Conservation (phyloP, 177 flowering plant genomes). For the Tripterygium wilfordii region DNA sequence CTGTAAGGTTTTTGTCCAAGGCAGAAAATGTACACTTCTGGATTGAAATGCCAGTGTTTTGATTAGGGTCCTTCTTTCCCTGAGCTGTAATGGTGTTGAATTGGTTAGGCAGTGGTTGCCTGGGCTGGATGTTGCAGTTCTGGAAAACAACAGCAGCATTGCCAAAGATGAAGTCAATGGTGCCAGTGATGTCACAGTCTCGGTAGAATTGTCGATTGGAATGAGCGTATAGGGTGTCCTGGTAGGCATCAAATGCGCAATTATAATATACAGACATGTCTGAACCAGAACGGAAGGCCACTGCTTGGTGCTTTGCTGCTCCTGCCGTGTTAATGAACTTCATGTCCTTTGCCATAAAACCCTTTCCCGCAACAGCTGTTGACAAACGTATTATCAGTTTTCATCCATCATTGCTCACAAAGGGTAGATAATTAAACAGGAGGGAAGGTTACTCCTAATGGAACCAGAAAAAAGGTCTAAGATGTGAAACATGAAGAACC, state of each 20-base stretch:
- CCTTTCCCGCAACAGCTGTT: conserved; percentile 46
- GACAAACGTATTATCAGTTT: no score
- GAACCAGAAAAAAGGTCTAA: no score
- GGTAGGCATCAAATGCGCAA: conserved; percentile 52
- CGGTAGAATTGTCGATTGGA: conserved; percentile 64
- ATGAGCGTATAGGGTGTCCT: conserved; percentile 61
- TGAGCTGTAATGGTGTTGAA: conserved; percentile 61
- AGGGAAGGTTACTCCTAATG: no score
- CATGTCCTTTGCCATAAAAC: conserved; percentile 60
- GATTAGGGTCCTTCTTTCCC: conserved; percentile 50
- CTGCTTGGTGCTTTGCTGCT: conserved; percentile 48
- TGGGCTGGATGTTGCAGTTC: conserved; percentile 38
- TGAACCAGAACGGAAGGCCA: conserved; percentile 48
- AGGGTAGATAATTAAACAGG: no score
- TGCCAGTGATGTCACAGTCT: conserved; percentile 56
- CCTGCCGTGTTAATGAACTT: conserved; percentile 60
- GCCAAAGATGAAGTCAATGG: conserved; percentile 75
- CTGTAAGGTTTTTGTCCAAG: conserved; percentile 11
- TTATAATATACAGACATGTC: conserved; percentile 42
- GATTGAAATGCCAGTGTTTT: conserved; percentile 55
- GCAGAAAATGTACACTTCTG: conserved; percentile 33
- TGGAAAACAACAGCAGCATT: conserved; percentile 61
- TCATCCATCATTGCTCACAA: no score
- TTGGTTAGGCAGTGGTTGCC: conserved; percentile 33
- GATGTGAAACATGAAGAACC: no score